A percentile compares a stretch with the other conserved stretches of the same genome.
Evolutionary conservation across 257 asterid genomes (phyloP).

Genomic region (Catharanthus roseus): DNA sequence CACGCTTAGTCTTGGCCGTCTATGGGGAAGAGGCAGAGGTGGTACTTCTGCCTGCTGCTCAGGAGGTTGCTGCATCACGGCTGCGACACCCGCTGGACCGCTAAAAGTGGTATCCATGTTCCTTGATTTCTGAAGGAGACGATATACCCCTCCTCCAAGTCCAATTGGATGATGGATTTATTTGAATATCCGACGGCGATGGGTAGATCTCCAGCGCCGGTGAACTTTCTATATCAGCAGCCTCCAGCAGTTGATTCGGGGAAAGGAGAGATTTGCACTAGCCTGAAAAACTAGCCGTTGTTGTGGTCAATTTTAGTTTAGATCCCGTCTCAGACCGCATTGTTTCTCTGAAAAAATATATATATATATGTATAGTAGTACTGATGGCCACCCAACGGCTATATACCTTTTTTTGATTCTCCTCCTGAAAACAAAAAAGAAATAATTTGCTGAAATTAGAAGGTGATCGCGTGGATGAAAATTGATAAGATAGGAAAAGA

Average conservation of each 20-base stretch:
- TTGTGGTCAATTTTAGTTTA: background rate
- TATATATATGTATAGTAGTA: too few species aligned
- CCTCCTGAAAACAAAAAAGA: background rate
- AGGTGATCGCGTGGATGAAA: background rate
- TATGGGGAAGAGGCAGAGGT: slow-evolving; percentile 14
- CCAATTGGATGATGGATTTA: background rate
- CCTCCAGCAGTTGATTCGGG: too few species aligned
- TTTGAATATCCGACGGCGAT: background rate
- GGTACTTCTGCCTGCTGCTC: background rate
- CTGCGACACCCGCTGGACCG: background rate
- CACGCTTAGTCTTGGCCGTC: slow-evolving; percentile 24
- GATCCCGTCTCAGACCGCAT: background rate
- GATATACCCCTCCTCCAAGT: background rate
- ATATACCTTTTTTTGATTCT: background rate
- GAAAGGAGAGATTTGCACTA: background rate
- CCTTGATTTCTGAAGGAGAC: background rate
- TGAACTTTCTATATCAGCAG: background rate
- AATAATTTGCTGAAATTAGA: background rate
- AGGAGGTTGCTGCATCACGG: background rate
- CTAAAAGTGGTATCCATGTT: background rate
- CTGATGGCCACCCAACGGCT: background rate
- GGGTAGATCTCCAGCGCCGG: background rate
- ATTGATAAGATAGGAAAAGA: background rate
- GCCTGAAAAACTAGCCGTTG: slow-evolving; percentile 4
- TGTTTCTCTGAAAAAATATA: too few species aligned